Evolutionary conservation across 2,329 filamentous ascomycete genomes (phyloP).

Genomic region (Botryosphaeria dothidea): DNA sequence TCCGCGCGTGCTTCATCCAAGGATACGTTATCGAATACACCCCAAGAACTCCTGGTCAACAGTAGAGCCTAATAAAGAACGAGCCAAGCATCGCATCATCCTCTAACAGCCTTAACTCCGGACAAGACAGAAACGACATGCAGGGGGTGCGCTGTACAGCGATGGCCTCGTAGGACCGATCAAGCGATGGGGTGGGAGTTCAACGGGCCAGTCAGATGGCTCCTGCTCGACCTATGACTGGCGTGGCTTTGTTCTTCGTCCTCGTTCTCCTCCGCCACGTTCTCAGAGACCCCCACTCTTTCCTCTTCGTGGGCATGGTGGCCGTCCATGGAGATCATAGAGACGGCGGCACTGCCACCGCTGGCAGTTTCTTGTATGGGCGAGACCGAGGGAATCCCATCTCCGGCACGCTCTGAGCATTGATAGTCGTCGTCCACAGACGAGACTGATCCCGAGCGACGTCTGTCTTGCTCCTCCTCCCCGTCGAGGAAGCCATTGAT

Average conservation of each 20-base stretch:
- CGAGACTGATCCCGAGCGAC: neutral
- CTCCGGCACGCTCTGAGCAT: neutral
- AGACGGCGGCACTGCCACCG: slow-evolving; percentile 4
- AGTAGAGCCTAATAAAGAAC: neutral
- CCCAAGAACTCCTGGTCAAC: neutral
- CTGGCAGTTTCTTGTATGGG: slow-evolving; percentile 7
- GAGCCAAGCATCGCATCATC: neutral
- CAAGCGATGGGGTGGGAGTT: neutral
- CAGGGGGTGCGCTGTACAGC: neutral
- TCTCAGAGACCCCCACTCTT: neutral
- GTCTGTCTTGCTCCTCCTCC: neutral
- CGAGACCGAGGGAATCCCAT: neutral
- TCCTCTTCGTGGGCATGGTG: neutral
- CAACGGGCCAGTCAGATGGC: neutral
- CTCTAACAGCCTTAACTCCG: neutral
- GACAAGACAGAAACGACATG: neutral
- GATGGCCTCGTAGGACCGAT: too few relatives aligned
- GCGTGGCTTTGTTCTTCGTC: neutral
- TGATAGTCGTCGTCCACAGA: neutral
- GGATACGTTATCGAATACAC: neutral
- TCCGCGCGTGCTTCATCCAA: neutral
- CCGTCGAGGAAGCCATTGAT: neutral
- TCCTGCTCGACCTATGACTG: neutral
- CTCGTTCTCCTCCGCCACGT: neutral
- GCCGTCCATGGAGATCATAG: neutral